Percentiles rank a stretch among this genome's conserved stretches.
Evolutionary conservation across 306 rosid species (phyloP).

Genomic region (Begonia peltatifolia): DNA sequence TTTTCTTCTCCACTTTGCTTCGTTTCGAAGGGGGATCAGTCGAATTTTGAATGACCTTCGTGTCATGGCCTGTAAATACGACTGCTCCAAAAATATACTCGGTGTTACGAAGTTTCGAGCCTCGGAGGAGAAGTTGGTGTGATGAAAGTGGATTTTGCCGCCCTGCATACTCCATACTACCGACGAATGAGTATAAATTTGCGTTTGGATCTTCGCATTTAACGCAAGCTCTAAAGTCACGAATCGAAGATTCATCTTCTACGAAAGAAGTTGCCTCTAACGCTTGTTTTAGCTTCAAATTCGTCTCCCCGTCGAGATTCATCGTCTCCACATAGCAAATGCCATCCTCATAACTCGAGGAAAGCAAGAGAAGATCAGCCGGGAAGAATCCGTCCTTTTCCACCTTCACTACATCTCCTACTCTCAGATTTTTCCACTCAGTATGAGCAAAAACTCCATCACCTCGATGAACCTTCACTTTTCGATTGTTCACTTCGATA

Average conservation of each 20-base stretch:
- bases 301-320: slow-evolving; percentile 98
- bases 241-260: slow-evolving; percentile 33
- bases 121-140: slow-evolving; percentile 85
- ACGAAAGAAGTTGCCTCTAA: slow-evolving; percentile 54
- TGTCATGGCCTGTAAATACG: slow-evolving; percentile 75
- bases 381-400: slow-evolving; percentile 86
- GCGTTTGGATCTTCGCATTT: slow-evolving; percentile 97
- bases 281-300: slow-evolving; percentile 77
- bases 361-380: slow-evolving; percentile 77
- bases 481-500: slow-evolving; percentile 70
- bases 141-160: slow-evolving; percentile 56
- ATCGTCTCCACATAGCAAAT: slow-evolving; percentile 92
- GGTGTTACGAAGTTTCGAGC: slow-evolving; percentile 89
- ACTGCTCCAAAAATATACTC: slow-evolving; percentile 74
- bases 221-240: slow-evolving; percentile 44
- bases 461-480: slow-evolving; percentile 48
- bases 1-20: slow-evolving; percentile 87
- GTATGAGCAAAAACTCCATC: slow-evolving; percentile 41
- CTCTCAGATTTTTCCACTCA: slow-evolving; percentile 79
- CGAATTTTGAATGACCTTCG: slow-evolving; percentile 91
- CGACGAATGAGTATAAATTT: slow-evolving; percentile 74
- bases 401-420: slow-evolving; percentile 80
- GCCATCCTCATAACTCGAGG: slow-evolving; percentile 84
- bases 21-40: slow-evolving; percentile 84
- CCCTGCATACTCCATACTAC: slow-evolving; percentile 56